Evolutionary conservation across 2,329 filamentous ascomycete genomes (phyloP).

Genomic region (Scedosporium dehoogii): DNA sequence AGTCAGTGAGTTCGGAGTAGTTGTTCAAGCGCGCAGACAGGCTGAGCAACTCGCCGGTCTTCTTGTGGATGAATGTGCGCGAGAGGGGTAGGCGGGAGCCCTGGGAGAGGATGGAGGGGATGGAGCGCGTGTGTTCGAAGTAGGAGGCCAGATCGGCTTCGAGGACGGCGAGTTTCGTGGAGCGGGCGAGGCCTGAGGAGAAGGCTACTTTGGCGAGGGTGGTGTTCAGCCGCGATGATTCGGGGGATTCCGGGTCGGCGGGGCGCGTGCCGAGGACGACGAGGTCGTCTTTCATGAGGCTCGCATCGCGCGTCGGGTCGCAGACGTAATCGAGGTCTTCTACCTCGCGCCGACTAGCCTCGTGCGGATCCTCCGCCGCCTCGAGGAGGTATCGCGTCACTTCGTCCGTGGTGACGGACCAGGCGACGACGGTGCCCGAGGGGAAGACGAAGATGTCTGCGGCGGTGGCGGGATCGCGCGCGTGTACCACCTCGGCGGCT

Average conservation of each 20-base stretch:
- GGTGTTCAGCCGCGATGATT: slow-evolving; percentile 33
- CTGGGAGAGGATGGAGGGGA: slow-evolving; percentile 66
- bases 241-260: slow-evolving; percentile 19
- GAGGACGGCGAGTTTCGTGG: slow-evolving; percentile 86
- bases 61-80: slow-evolving; percentile 74
- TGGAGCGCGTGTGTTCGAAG: slow-evolving; percentile 75
- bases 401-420: slow-evolving; percentile 72
- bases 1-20: slow-evolving; percentile 93
- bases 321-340: slow-evolving; percentile 84
- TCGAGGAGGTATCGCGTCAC: slow-evolving; percentile 64
- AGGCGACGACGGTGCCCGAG: slow-evolving; percentile 85
- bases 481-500: slow-evolving; percentile 52
- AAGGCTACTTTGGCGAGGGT: slow-evolving; percentile 93
- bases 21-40: slow-evolving; percentile 90
- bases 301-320: slow-evolving; percentile 62
- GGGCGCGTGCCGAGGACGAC: slow-evolving; percentile 76
- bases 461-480: slow-evolving; percentile 52
- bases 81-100: slow-evolving; percentile 36
- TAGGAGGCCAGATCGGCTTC: slow-evolving; percentile 76
- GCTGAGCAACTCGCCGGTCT: slow-evolving; percentile 84
- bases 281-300: slow-evolving; percentile 74
- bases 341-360: slow-evolving; percentile 60
- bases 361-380: slow-evolving; percentile 67
- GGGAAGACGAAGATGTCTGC: slow-evolving; percentile 95
- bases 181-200: slow-evolving; percentile 84